Evolutionary conservation across 2,329 filamentous ascomycete genomes (phyloP), one percentile per base, ranked within the genome.

Genomic region (Gaeumannomyces sp.): DNA sequence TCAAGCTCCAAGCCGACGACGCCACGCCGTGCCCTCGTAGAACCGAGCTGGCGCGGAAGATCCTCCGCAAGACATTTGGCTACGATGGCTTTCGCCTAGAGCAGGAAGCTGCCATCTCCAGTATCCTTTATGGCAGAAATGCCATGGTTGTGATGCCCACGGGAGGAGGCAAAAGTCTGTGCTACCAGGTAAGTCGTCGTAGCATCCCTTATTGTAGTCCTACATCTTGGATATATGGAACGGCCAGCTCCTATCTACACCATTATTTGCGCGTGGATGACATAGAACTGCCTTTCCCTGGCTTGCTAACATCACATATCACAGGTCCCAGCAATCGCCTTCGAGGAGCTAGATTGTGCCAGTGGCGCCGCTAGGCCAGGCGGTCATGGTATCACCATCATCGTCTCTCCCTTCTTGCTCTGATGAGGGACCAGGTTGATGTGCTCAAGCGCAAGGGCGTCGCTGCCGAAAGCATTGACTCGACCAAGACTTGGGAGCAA

Each of bases 391-490:
- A 35, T 97, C 69, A 97, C 93, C 0, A 89, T 98, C 66, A 93
- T 97, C 50, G 85, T 98, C 56, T 97, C 92, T 38, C 94, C 4
- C 81, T 97, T 50, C 81, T 97, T 58, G 93, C 93, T 69, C 82
- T 97, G 64, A 97, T 97, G 90, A 92, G 93, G 76, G 97, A 98
- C 73, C 94, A 98, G 82, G 92, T 98, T 58, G 88, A 91, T 69
- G 87, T 91, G 28, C 82, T 97, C 31, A 31, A 60, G 62, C 86
- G 85, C 68, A 84, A 84, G 64, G 86, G 91, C 58, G 89, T 88
- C 28, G 89, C 98, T 65, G 83, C 89, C 64, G 93, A 95, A 59
- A 90, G 90, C 67, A 92, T 91, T 1, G 89, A 97, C 70, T 97
- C 97, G 74, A 92, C 91, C 72, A 92, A 89, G 64, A 96, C 91